A percentile compares a stretch with the other conserved stretches of the same genome.
Evolutionary conservation across 2,329 filamentous ascomycete species (phyloP).

Genomic region (Lasiodiplodia hormozganensis): DNA sequence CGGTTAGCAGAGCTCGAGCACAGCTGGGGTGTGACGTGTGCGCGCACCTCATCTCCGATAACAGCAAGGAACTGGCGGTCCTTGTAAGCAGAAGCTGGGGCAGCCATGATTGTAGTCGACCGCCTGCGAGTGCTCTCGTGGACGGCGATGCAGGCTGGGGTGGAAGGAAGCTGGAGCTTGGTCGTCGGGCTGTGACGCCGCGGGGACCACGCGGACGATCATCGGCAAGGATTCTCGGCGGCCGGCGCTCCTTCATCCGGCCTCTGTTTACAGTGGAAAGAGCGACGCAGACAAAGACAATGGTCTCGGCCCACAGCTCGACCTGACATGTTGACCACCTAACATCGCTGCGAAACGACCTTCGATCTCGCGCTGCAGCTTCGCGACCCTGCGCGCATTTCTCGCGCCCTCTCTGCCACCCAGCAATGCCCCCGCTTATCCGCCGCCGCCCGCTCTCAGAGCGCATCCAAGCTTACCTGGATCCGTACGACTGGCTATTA

Average conservation of each 20-base stretch:
- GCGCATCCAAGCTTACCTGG: constrained; percentile 80
- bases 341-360: not conserved
- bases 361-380: not conserved
- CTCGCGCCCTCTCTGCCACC: not conserved
- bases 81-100: constrained; percentile 66
- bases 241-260: constrained; percentile 6
- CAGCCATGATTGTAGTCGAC: constrained; percentile 58
- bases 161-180: constrained; percentile 24
- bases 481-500: constrained; percentile 87
- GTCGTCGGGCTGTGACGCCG: constrained; percentile 27
- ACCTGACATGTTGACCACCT: not conserved
- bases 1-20: constrained; percentile 19
- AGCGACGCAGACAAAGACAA: constrained; percentile 9
- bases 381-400: not conserved
- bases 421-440: constrained; percentile 77
- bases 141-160: constrained; percentile 20
- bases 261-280: constrained; percentile 7
- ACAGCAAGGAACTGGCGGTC: constrained; percentile 96
- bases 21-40: constrained; percentile 40
- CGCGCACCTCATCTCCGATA: constrained; percentile 88
- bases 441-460: constrained; percentile 80
- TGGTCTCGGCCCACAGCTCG: constrained; percentile 15
- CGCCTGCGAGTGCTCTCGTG: constrained; percentile 7
- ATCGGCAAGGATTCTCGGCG: not conserved
- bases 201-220: constrained; percentile 9